Percentiles rank a stretch among this genome's conserved stretches.
These are phyloP conservation scores for Brassica juncea DNA, from an alignment of 345 rosid genomes.

Conservation along the genomic window DNA sequence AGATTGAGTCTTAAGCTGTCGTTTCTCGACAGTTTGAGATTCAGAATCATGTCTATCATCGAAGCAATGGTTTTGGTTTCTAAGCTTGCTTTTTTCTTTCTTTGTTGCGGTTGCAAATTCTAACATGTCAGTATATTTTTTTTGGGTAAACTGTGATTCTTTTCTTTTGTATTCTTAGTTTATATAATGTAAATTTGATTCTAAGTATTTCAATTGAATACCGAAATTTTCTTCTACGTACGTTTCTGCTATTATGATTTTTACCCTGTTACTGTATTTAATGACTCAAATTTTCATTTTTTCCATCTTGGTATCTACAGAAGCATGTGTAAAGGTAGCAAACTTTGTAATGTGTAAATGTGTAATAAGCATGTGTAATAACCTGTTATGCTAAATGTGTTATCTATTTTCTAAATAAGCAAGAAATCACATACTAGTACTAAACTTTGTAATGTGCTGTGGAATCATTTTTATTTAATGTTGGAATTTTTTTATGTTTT, in stretches of 20 bases:
- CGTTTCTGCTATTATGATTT: not conserved
- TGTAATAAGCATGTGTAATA: no score
- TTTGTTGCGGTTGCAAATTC: slow-evolving; percentile 34
- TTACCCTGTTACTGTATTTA: not conserved
- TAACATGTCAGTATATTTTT: not conserved
- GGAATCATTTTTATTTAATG: no score
- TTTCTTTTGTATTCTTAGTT: not conserved
- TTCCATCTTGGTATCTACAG: no score
- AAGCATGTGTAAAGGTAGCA: no score
- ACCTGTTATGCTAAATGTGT: no score
- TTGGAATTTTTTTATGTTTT: no score
- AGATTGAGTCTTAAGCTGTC: slow-evolving; percentile 37
- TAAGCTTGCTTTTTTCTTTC: slow-evolving; percentile 34
- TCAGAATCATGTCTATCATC: slow-evolving; percentile 24
- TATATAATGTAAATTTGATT: slow-evolving; percentile 12
- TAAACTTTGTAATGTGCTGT: no score
- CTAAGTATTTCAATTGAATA: not conserved
- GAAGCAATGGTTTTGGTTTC: slow-evolving; percentile 38
- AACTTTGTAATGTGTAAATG: no score
- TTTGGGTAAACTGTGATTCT: not conserved
- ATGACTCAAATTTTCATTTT: no score
- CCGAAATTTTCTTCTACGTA: not conserved
- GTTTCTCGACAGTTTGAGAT: slow-evolving; percentile 29
- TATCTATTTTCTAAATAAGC: no score
- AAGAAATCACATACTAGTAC: no score